A percentile compares a stretch with the other conserved stretches of the same genome.
phyloP scores from a whole-genome alignment of 257 asterid species.

The Gentiana macrophylla region DNA sequence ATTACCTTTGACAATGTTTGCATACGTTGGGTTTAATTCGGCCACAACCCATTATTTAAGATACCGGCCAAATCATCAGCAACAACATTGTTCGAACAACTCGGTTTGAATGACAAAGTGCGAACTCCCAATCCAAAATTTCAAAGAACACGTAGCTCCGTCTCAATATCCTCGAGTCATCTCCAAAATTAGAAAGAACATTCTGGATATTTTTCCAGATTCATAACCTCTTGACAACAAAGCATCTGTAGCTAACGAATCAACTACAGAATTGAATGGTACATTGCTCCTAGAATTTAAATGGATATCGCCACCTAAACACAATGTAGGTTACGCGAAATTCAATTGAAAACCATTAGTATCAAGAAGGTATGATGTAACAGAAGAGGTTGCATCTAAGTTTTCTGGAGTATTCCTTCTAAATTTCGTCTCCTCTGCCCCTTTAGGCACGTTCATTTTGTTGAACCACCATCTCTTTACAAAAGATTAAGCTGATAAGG shows the following conservation, averaged over 20 bases:
- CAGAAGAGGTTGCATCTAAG: constrained; percentile 78
- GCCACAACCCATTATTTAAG: constrained; percentile 60
- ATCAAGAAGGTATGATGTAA: constrained; percentile 75
- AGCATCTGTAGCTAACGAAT: constrained; percentile 82
- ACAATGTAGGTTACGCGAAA: constrained; percentile 44
- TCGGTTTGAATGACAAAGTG: constrained; percentile 55
- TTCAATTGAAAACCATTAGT: constrained; percentile 58
- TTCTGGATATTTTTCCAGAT: constrained; percentile 81
- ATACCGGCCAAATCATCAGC: constrained; percentile 50
- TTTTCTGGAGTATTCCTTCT: constrained; percentile 38
- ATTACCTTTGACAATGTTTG: constrained; percentile 83
- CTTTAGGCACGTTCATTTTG: constrained; percentile 38
- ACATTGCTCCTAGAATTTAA: constrained; percentile 52
- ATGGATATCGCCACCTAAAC: constrained; percentile 68
- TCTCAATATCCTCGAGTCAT: constrained; percentile 58
- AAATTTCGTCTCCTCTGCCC: constrained; percentile 43
- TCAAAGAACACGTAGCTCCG: constrained; percentile 50
- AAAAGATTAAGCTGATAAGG: too few relatives aligned
- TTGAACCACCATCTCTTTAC: background rate
- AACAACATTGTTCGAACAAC: constrained; percentile 58
- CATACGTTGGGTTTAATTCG: constrained; percentile 86
- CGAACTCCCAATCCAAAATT: constrained; percentile 61
- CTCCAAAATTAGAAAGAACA: constrained; percentile 58
- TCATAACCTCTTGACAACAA: constrained; percentile 83
- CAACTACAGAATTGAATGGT: constrained; percentile 42